These are phyloP conservation scores for Mycena vitilis DNA, from an alignment of 768 basidiomycete genomes.

Conservation along the genomic window DNA sequence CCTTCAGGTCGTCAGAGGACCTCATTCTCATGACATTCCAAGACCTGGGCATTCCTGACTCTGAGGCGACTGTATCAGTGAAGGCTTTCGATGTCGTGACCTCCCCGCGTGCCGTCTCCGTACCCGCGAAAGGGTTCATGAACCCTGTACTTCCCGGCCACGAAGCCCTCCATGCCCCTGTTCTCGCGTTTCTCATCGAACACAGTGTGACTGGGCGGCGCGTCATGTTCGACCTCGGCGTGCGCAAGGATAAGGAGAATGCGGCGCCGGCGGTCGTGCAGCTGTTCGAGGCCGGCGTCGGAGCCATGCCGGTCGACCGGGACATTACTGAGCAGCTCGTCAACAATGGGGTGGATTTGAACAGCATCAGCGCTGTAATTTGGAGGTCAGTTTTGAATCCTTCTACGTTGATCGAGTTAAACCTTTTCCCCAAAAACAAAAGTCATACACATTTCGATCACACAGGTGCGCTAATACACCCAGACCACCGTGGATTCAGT, in stretches of 20 bases:
- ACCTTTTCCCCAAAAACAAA: background rate
- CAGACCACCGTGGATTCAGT: background rate
- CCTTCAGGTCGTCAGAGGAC: background rate
- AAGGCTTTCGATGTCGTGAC: constrained; percentile 31
- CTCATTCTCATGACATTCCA: background rate
- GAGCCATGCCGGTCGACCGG: constrained; percentile 20
- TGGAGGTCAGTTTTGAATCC: constrained; percentile 34
- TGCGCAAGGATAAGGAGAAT: constrained; percentile 33
- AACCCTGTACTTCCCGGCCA: constrained; percentile 29
- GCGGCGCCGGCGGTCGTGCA: constrained; percentile 24
- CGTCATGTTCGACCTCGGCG: constrained; percentile 39
- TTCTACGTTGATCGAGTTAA: background rate
- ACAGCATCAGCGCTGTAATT: constrained; percentile 34
- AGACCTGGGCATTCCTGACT: background rate
- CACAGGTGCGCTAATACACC: constrained; percentile 21
- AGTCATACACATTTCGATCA: constrained; percentile 39
- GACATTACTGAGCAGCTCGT: constrained; percentile 33
- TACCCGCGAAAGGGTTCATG: constrained; percentile 32
- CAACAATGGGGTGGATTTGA: constrained; percentile 24
- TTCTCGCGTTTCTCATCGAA: constrained; percentile 38
- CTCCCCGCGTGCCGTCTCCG: background rate
- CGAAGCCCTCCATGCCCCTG: constrained; percentile 25
- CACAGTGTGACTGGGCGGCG: constrained; percentile 20
- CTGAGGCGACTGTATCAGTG: constrained; percentile 27
- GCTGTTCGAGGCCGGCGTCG: background rate